Base-by-base conservation (phyloP, 306 rosid genomes). In the Parietaria judaica region DNA sequence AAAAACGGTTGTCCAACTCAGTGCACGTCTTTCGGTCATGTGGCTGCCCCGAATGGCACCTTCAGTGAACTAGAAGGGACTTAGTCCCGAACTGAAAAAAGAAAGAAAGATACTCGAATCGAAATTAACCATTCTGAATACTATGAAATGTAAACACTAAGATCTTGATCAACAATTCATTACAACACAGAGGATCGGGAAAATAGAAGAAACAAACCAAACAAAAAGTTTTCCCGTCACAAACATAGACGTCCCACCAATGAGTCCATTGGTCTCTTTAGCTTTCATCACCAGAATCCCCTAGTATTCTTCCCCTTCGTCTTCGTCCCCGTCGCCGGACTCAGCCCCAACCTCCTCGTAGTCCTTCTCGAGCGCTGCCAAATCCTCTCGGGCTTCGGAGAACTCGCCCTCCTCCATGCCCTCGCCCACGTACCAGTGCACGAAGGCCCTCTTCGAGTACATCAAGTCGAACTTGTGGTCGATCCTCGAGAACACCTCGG, bases 371-470 rank as follows among this genome's bases (percentile, higher is more conserved):
- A 77, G 64, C 0, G 81, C 81, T 48, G 81, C 81, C 74, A 77
- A 64, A 69, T 77, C 81, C 71, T 77, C 81, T 35, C 81, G 54
- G 1, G 81, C 81, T 37, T 77, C 81, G 0, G 81, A 77, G 6
- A 77, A 77, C 68, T 77, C 81, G 3, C 81, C 81, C 60, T 77
- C 81, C 58, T 77, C 81, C 81, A 77, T 77, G 11, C 81, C 81
- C 66, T 77, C 81, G 54, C 81, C 81, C 1, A 77, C 81, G 60
- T 77, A 77, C 81, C 81, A 77, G 43, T 77, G 81, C 64, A 77
- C 81, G 4, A 77, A 77, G 0, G 81, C 81, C 0, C 81, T 54
- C 81, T 77, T 77, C 1, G 81, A 74, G 39, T 77, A 77, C 81
- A 77, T 77, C 58, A 77, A 16, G 68, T 77, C 81, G 57, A 77